Base-by-base conservation (phyloP, 148 eudicot species). In the Gaultheria prostrata region DNA sequence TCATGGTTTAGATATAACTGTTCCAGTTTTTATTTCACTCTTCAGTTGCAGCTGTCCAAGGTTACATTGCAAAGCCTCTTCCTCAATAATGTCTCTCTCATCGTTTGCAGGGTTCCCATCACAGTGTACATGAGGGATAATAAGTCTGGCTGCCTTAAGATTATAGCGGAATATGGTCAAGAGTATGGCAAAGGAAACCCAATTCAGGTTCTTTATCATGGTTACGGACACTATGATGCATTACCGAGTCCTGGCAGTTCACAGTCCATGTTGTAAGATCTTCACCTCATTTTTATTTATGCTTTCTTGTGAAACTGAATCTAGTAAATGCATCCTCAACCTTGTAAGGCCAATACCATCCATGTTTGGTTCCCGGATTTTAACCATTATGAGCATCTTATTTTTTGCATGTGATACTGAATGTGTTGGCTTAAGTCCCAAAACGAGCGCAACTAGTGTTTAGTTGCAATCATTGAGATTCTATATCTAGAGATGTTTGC, bases 141-240 rank as follows among this genome's bases (percentile, higher is more conserved):
- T 83, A 92, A 83, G 86, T 89, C 88, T 13, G 76, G 77, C 84
- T 78, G 77, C 67, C 89, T 88, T 33, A 92, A 89, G 84, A 76
- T 87, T 73, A 91, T 95, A 88, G 94, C 97, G 39, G 97, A 95
- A 85, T 95, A 95, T 83, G 98, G 98, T 65, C 95, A 92, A 83
- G 93, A 91, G 45, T 95, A 95, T 71, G 94, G 94, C 26, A 89
- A 83, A 78, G 91, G 89, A 75, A 90, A 88, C 80, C 93, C 98
- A 10, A 77, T 95, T 82, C 85, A 91, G 21, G 94, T 95, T 57
- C 89, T 92, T 63, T 95, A 93, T 80, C 92, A 95, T 87, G 95
- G 94, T 83, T 93, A 89, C 50, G 98, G 98, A 20, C 98, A 95
- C 86, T 95, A 95, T 61, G 97, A 95, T 85, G 93, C 93, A 51